These are phyloP conservation scores for Sclerotiophoma versabilis DNA, from an alignment of 2,329 filamentous ascomycete species.

Conservation along the genomic window DNA sequence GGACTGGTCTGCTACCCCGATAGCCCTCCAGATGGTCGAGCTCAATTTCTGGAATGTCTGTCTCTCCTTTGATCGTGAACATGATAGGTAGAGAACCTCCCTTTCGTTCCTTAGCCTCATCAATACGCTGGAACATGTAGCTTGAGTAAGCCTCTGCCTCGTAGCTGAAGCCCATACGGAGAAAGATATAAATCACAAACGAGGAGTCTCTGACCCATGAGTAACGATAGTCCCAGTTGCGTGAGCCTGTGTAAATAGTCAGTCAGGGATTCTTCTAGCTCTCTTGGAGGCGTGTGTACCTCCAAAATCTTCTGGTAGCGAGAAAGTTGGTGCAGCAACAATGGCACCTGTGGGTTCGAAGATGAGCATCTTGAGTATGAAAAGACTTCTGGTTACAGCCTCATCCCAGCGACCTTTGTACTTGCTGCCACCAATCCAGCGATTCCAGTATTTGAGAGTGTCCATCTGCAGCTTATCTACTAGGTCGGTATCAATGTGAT, in stretches of 20 bases:
- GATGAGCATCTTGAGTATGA: constrained; percentile 78
- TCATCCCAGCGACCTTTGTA: constrained; percentile 78
- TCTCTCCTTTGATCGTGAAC: constrained; percentile 74
- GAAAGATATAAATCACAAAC: constrained; percentile 78
- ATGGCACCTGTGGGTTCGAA: constrained; percentile 82
- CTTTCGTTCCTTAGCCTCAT: constrained; percentile 65
- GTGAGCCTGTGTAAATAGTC: constrained; percentile 51
- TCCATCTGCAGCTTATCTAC: constrained; percentile 71
- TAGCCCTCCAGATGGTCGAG: constrained; percentile 76
- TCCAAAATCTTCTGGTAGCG: constrained; percentile 69
- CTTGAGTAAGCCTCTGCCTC: constrained; percentile 81
- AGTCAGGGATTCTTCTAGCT: not conserved
- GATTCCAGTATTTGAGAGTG: constrained; percentile 75
- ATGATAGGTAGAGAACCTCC: constrained; percentile 74
- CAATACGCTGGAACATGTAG: constrained; percentile 76
- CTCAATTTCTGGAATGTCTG: constrained; percentile 74
- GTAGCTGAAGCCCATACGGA: constrained; percentile 76
- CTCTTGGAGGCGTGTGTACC: constrained; percentile 15
- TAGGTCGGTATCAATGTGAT: constrained; percentile 64
- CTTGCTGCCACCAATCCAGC: constrained; percentile 73
- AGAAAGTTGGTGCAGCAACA: constrained; percentile 78
- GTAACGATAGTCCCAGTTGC: constrained; percentile 74
- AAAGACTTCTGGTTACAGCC: constrained; percentile 72
- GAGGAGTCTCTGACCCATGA: constrained; percentile 80
- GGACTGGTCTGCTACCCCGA: constrained; percentile 72